phyloP scores from a whole-genome alignment of 352 stramenopile species.

The Stramenopiles sp. region DNA sequence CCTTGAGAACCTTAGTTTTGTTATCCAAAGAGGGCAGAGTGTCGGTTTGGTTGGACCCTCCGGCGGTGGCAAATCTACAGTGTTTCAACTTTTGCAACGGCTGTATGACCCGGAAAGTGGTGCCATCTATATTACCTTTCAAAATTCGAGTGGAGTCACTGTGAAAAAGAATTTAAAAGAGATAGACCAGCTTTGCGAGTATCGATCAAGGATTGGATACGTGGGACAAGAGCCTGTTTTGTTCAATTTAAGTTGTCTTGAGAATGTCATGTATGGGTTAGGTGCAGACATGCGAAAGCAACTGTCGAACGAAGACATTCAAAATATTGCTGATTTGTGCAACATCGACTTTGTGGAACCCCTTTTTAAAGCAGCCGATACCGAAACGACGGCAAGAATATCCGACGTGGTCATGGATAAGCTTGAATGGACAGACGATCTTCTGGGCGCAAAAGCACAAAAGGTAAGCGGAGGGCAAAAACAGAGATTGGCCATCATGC shows the following conservation, averaged over 20 bases:
- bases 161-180: constrained; percentile 39
- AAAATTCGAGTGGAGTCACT: constrained; percentile 45
- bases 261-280: constrained; percentile 70
- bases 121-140: constrained; percentile 37
- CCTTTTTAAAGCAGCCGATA: constrained; percentile 59
- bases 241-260: constrained; percentile 52
- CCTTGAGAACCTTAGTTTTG: constrained; percentile 48
- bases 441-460: constrained; percentile 65
- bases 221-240: constrained; percentile 63
- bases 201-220: constrained; percentile 39
- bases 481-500: constrained; percentile 69
- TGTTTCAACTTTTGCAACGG: constrained; percentile 48
- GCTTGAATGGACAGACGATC: constrained; percentile 79
- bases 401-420: constrained; percentile 77
- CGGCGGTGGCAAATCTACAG: constrained; percentile 59
- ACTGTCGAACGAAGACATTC: constrained; percentile 42
- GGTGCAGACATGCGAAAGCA: constrained; percentile 36
- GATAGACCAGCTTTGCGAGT: constrained; percentile 35
- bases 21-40: constrained; percentile 36
- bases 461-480: constrained; percentile 80
- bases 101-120: constrained; percentile 51
- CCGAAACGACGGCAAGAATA: constrained; percentile 23
- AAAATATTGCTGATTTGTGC: constrained; percentile 46
- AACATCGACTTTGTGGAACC: constrained; percentile 67
- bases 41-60: constrained; percentile 58